Evolutionary conservation across 1,139 yeast genomes (phyloP), one percentile per base, ranked within the genome.

Genomic region (Saccharomyces pastorianus): DNA sequence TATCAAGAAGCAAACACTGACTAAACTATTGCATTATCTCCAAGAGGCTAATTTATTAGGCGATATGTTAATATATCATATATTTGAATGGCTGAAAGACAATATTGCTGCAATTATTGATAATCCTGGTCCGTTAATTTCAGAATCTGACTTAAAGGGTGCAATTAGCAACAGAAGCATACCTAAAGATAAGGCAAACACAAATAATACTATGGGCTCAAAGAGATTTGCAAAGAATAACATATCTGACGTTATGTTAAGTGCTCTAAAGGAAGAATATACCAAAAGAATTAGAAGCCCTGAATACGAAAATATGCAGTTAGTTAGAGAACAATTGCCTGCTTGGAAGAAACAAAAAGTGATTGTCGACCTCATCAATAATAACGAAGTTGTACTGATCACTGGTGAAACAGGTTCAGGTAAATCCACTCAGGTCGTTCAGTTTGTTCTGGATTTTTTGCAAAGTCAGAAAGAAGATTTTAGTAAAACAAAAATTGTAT

Each of bases 331-430:
- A 13, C 67, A 68, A 3, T 72, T 93, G 34, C 98, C 99, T 0
- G 98, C 98, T 0, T 91, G 96, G 96, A 68, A 73, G 9, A 85
- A 85, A 65, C 76, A 74, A 51, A 72, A 78, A 0, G 75, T 77
- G 4, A 76, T 93, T 48, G 76, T 88, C 1, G 65, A 79, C 0
- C 69, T 82, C 3, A 81, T 93, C 5, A 74, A 77, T 41, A 60
- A 74, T 0, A 80, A 86, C 63, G 82, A 81, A 59, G 86, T 89
- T 2, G 82, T 88, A 2, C 72, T 93, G 46, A 80, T 93, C 38
- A 93, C 98, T 1, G 99, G 98, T 68, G 99, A 93, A 69, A 93
- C 99, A 0, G 99, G 99, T 61, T 89, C 96, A 0, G 97, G 97
- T 60, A 90, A 90, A 66, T 88, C 96, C 0, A 90, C 97, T 0